phyloP scores from a whole-genome alignment of 306 rosid genomes.

The Lathyrus sativus region DNA sequence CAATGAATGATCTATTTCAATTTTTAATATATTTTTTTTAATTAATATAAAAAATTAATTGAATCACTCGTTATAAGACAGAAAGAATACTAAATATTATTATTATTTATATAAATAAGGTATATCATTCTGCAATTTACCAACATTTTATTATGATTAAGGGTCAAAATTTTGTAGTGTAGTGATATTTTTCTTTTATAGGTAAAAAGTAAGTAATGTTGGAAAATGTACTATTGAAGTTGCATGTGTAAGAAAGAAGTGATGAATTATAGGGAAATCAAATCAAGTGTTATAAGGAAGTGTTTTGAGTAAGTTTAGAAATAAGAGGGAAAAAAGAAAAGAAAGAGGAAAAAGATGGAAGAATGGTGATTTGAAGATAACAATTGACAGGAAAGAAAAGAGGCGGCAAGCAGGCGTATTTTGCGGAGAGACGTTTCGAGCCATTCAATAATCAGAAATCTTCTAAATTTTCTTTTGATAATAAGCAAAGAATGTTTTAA shows the following conservation, averaged over 20 bases:
- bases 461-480: neutral
- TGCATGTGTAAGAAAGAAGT: slow-evolving; percentile 27
- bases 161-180: slow-evolving; percentile 10
- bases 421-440: slow-evolving; percentile 73
- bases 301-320: neutral
- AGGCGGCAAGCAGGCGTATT: slow-evolving; percentile 94
- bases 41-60: too few species aligned
- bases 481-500: slow-evolving; percentile 41
- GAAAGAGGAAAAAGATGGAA: neutral
- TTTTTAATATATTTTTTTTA: too few species aligned
- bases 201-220: slow-evolving; percentile 1
- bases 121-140: neutral
- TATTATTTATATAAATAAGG: neutral
- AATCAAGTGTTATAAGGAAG: slow-evolving; percentile 17
- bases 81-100: too few species aligned
- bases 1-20: too few species aligned
- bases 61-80: too few species aligned
- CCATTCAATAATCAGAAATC: slow-evolving; percentile 10
- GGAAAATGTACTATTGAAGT: neutral
- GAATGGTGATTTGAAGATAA: slow-evolving; percentile 26
- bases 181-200: neutral
- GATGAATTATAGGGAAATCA: slow-evolving; percentile 1
- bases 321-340: neutral
- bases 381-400: slow-evolving; percentile 64
- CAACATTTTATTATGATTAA: neutral